Evolutionary conservation across 192 early-diverging fungal species (phyloP), one percentile per base, ranked within the genome.

Genomic region (Gigaspora rosea): DNA sequence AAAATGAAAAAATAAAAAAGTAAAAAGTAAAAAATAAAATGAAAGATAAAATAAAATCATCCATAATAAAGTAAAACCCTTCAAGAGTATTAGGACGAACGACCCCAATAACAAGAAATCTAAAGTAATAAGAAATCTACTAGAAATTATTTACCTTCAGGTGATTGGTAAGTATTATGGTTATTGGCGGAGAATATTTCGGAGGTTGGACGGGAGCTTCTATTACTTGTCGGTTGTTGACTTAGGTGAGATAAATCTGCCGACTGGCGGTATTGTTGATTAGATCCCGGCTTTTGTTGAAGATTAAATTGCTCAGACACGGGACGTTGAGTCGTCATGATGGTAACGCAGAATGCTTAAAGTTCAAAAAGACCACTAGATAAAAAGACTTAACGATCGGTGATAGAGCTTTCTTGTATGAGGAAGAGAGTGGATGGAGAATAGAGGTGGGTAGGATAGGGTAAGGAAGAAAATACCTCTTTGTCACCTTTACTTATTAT

Each of bases 281-380:
- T 75, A 49, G 73, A 75, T 75, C 62, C 62, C 18, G 73, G 58
- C 49, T 73, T 73, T 57, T 32, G 47, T 51, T 75, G 73, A 64
- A 75, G 61, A 51, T 75, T 75, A 75, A 75, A 75, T 51, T 75
- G 73, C 49, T 75, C 73, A 20, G 61, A 64, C 6, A 65, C 73
- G 22, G 73, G 73, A 9, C 73, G 73, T 64, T 75, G 73, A 46
- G 73, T 61, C 4, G 73, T 75, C 73, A 75, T 75, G 73, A 75
- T 75, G 73, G 54, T n/a, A 41, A 59, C n/a, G 15, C 33, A 35
- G 33, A 27, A 36, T 16, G 52, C 18, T 32, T 41, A n/a, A 16
- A 41, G 8, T n/a, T 11, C 16, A 9, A 41, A 36, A 66, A 41
- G 64, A 3, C 36, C 64, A 41, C 36, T 66, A 46, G 36, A 66